Evolutionary conservation across 768 basidiomycete genomes (phyloP).

Genomic region (Podaxis carcinomalis): DNA sequence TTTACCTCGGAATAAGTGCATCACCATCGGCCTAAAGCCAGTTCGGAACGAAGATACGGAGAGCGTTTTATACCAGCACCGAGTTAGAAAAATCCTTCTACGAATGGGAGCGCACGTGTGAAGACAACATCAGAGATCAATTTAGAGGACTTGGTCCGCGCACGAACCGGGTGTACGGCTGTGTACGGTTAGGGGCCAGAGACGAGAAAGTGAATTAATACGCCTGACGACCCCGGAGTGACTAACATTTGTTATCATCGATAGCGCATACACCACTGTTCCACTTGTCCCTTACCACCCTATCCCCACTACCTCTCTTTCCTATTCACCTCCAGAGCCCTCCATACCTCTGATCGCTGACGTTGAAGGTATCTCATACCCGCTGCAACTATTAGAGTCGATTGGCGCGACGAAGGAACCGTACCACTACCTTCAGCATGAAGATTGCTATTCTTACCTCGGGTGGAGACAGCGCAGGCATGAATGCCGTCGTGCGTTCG

Average conservation of each 20-base stretch:
- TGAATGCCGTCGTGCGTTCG: constrained; percentile 93
- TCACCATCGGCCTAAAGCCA: background rate
- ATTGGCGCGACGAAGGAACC: background rate
- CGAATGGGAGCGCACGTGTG: background rate
- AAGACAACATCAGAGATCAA: background rate
- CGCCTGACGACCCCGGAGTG: background rate
- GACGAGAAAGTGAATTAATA: background rate
- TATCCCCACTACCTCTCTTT: background rate
- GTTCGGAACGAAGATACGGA: background rate
- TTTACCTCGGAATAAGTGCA: background rate
- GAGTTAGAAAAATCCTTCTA: background rate
- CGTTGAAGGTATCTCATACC: background rate
- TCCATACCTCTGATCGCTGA: background rate
- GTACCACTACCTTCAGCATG: constrained; percentile 35
- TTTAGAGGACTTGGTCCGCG: background rate
- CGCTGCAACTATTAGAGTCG: background rate
- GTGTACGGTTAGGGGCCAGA: background rate
- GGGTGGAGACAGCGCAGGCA: constrained; percentile 97
- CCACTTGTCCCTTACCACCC: background rate
- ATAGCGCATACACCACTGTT: background rate
- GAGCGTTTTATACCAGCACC: background rate
- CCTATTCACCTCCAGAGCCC: background rate
- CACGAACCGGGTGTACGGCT: background rate
- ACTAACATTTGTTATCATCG: background rate
- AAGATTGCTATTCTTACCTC: constrained; percentile 94